Evolutionary conservation across 164 flowering plant genomes (phyloP).

Genomic region (Umbellularia californica): DNA sequence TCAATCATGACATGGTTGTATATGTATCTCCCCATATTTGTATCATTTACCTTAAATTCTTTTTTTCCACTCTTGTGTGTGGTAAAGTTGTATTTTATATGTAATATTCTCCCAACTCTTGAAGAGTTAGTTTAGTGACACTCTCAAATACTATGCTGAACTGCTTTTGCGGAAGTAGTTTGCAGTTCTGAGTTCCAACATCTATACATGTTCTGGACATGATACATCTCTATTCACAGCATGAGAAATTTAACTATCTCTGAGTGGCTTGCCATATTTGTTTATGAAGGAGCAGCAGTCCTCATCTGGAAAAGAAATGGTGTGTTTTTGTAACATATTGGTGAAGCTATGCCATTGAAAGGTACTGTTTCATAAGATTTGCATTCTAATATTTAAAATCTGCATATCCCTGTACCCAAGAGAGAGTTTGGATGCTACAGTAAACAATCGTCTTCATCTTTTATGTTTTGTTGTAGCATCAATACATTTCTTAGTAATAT

Average conservation of each 20-base stretch:
- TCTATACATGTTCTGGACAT: neutral
- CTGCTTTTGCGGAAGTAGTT: neutral
- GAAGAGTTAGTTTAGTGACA: neutral
- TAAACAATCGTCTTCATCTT: no score
- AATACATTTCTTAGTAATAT: no score
- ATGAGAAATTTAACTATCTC: neutral
- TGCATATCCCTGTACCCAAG: no score
- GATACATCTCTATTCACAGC: neutral
- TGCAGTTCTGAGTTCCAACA: neutral
- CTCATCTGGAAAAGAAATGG: no score
- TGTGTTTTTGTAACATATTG: no score
- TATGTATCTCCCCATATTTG: neutral
- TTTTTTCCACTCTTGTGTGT: no score
- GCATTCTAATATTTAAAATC: no score
- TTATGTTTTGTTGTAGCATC: no score
- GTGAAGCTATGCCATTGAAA: no score
- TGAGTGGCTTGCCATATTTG: neutral
- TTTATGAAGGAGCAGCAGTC: neutral
- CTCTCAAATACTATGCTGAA: neutral
- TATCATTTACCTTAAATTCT: neutral
- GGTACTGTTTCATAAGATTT: no score
- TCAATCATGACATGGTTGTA: constrained; percentile 20
- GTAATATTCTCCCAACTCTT: neutral
- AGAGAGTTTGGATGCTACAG: no score
- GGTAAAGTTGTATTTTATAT: neutral